A percentile compares a stretch with the other conserved stretches of the same genome.
Evolutionary conservation across 345 rosid species (phyloP).

Genomic region (Anastatica hierochuntica): DNA sequence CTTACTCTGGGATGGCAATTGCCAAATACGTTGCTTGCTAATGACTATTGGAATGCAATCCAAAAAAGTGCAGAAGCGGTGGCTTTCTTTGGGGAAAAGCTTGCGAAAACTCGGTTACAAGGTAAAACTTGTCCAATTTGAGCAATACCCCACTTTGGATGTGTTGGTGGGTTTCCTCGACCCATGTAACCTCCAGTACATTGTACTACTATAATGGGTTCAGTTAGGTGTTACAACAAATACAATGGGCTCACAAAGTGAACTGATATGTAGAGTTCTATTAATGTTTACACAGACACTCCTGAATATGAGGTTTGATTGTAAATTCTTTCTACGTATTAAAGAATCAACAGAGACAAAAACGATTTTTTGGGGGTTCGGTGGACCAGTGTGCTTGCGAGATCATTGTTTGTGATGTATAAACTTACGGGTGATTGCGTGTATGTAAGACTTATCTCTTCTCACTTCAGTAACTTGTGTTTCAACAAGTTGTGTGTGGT

Average conservation of each 20-base stretch:
- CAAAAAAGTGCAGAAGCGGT: constrained; percentile 22
- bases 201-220: constrained; percentile 3
- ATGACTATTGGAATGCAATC: constrained; percentile 14
- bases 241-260: background rate
- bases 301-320: constrained; percentile 2
- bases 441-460: too few species aligned
- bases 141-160: constrained; percentile 7
- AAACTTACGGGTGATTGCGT: too few species aligned
- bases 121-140: constrained; percentile 27
- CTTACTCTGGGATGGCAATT: background rate
- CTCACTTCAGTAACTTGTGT: too few species aligned
- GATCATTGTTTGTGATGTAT: too few species aligned
- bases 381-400: too few species aligned
- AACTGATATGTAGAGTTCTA: constrained; percentile 10
- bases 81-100: constrained; percentile 31
- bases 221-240: constrained; percentile 6
- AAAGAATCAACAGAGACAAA: background rate
- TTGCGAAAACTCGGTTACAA: constrained; percentile 27
- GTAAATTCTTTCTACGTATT: background rate
- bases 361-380: background rate
- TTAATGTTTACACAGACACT: background rate
- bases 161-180: constrained; percentile 21
- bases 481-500: too few species aligned
- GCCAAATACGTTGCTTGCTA: constrained; percentile 16
- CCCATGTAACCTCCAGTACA: constrained; percentile 16